Evolutionary conservation across 106 monocot species (phyloP), one percentile per base, ranked within the genome.

Genomic region (Dactylorhiza incarnata): DNA sequence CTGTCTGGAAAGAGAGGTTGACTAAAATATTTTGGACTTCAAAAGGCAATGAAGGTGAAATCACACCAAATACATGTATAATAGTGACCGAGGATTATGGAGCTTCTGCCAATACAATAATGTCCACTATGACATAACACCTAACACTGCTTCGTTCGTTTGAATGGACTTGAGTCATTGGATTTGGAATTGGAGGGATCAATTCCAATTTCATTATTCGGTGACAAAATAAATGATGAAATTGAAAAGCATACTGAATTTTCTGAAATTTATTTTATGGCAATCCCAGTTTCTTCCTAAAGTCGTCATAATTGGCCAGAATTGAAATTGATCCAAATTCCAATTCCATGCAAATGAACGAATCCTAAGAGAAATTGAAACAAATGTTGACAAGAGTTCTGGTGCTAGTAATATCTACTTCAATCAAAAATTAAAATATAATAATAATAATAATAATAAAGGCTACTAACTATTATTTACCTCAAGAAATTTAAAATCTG

Each of bases 401-500:
- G 23, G 49, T 72, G 72, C 48, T 48, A 49, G 48, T 48, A 8
- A 16, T 45, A 44, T 22, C 7, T 49, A 49, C 16, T n/a, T 45
- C 45, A 45, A 24, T n/a, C 17, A 72, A 23, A 22, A 22, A 23
- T 45, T n/a, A 4, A 49, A 10, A 49, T 13, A 72, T 49, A 49
- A 16, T 43, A 71, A 47, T 47, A 6, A 49, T 13, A 72, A 72
- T 49, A 72, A 16, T 43, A 71, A 47, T 47, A 4, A 45, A 44
- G 9, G 9, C 5, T 22, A 46, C 11, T n/a, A 25, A 43, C 61
- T 52, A 56, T 59, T 48, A 73, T 72, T 83, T 76, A 99, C 97
- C 97, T 99, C 97, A 77, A 99, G 94, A 90, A 99, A 94, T 75
- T 99, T 99, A 83, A 99, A 99, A 83, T 99, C 91, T 54, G 89